These are phyloP conservation scores for Crepidotus variabilis DNA, from an alignment of 768 basidiomycete genomes.

Conservation along the genomic window DNA sequence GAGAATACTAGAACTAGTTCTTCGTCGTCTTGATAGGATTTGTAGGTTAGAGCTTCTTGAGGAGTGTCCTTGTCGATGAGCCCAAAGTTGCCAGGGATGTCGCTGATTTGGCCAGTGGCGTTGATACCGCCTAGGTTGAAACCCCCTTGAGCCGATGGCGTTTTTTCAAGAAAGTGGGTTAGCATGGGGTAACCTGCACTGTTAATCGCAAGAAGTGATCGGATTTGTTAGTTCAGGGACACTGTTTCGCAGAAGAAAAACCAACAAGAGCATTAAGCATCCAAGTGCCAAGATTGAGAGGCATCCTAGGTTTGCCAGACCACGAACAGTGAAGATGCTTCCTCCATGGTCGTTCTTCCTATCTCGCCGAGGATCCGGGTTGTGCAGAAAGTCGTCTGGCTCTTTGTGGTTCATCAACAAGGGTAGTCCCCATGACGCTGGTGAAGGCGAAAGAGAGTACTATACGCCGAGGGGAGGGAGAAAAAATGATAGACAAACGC, in stretches of 20 bases:
- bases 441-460: slow-evolving; percentile 39
- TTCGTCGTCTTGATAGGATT: slow-evolving; percentile 49
- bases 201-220: not conserved
- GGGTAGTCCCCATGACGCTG: slow-evolving; percentile 45
- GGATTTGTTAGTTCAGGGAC: not conserved
- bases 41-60: slow-evolving; percentile 43
- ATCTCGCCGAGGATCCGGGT: slow-evolving; percentile 55
- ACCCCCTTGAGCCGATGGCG: slow-evolving; percentile 44
- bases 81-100: slow-evolving; percentile 53
- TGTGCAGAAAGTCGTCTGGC: slow-evolving; percentile 60
- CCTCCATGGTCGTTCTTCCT: slow-evolving; percentile 50
- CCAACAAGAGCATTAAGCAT: slow-evolving; percentile 51
- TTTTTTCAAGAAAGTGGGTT: slow-evolving; percentile 37
- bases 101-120: slow-evolving; percentile 64
- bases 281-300: slow-evolving; percentile 48
- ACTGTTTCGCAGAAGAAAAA: slow-evolving; percentile 11
- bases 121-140: slow-evolving; percentile 80
- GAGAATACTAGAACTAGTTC: slow-evolving; percentile 64
- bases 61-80: slow-evolving; percentile 82
- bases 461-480: slow-evolving; percentile 5
- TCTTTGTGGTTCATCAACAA: slow-evolving; percentile 43
- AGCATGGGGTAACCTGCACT: slow-evolving; percentile 48
- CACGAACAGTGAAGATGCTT: slow-evolving; percentile 56
- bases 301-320: slow-evolving; percentile 63
- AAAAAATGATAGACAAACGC: no score